Evolutionary conservation across 495 filamentous ascomycete genomes (phyloP).

Genomic region (Hypoxylon fragiforme): DNA sequence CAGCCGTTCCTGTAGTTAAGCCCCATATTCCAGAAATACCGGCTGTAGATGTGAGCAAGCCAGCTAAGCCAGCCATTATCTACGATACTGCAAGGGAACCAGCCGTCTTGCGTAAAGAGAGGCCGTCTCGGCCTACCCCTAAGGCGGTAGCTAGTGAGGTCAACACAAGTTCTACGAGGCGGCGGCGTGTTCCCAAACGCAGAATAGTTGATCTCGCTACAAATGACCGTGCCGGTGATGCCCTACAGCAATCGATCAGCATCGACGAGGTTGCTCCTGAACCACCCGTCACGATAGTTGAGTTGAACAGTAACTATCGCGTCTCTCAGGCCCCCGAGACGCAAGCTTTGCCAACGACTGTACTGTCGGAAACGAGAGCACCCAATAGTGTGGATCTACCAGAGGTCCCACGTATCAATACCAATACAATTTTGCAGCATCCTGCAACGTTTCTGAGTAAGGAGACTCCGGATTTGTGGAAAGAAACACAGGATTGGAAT

Average conservation of each 20-base stretch:
- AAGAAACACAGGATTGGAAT: slow-evolving; percentile 62
- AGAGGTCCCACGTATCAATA: slow-evolving; percentile 52
- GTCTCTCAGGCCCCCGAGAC: slow-evolving; percentile 47
- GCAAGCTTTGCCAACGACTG: slow-evolving; percentile 24
- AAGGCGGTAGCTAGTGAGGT: slow-evolving; percentile 54
- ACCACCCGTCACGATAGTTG: not conserved
- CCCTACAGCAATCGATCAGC: slow-evolving; percentile 18
- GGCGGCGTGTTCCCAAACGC: slow-evolving; percentile 62
- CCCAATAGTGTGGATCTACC: slow-evolving; percentile 35
- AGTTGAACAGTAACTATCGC: slow-evolving; percentile 45
- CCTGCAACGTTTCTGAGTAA: slow-evolving; percentile 46
- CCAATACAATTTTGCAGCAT: slow-evolving; percentile 44
- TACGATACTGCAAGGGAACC: slow-evolving; percentile 52
- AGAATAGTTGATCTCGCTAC: slow-evolving; percentile 83
- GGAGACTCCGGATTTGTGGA: slow-evolving; percentile 44
- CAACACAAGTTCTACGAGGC: slow-evolving; percentile 54
- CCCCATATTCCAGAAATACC: slow-evolving; percentile 59
- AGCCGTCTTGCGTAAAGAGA: slow-evolving; percentile 55
- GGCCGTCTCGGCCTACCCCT: slow-evolving; percentile 41
- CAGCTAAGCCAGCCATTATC: slow-evolving; percentile 61
- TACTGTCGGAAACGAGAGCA: slow-evolving; percentile 36
- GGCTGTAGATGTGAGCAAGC: slow-evolving; percentile 66
- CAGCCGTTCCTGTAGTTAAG: slow-evolving; percentile 75
- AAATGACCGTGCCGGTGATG: slow-evolving; percentile 53
- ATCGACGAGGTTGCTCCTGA: slow-evolving; percentile 5